A percentile compares a stretch with the other conserved stretches of the same genome.
Conservation (phyloP, 495 filamentous ascomycete species). For the Tuber aestivum region DNA sequence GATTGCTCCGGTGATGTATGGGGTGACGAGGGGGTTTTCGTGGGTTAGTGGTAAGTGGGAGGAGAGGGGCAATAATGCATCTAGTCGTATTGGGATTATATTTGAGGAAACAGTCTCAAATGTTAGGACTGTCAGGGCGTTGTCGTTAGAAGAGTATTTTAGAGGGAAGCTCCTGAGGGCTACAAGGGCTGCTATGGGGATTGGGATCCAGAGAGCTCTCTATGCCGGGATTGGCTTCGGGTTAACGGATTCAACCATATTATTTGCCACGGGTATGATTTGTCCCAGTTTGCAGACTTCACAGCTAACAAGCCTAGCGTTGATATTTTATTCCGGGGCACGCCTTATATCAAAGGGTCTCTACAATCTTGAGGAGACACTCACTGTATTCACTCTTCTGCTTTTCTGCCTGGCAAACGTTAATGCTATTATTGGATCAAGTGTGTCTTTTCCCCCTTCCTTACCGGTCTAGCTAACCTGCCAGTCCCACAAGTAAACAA, state of each 20-base stretch:
- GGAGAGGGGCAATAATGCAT: conserved; percentile 55
- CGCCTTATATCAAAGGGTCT: conserved; percentile 51
- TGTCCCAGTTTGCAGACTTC: background rate
- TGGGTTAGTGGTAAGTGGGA: conserved; percentile 66
- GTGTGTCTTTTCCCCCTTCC: conserved; percentile 37
- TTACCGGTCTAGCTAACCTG: conserved; percentile 14
- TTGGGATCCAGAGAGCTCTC: conserved; percentile 55
- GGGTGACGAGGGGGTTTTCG: conserved; percentile 57
- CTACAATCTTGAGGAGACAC: conserved; percentile 53
- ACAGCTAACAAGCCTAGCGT: conserved; percentile 46
- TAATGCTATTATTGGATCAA: conserved; percentile 59
- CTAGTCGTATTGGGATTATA: conserved; percentile 52
- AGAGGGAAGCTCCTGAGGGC: conserved; percentile 57
- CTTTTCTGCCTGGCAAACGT: conserved; percentile 73
- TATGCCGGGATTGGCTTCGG: conserved; percentile 72
- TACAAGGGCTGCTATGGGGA: conserved; percentile 47
- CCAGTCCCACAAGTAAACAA: conserved; percentile 71
- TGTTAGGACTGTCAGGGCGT: conserved; percentile 69
- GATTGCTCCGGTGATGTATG: conserved; percentile 62
- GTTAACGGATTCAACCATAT: conserved; percentile 60
- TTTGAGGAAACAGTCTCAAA: conserved; percentile 76
- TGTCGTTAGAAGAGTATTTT: conserved; percentile 74
- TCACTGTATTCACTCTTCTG: conserved; percentile 74
- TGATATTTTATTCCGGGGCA: conserved; percentile 80
- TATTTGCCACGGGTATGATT: conserved; percentile 59